A percentile compares a stretch with the other conserved stretches of the same genome.
Evolutionary conservation across 768 basidiomycete genomes (phyloP).

Genomic region (Vararia minispora): DNA sequence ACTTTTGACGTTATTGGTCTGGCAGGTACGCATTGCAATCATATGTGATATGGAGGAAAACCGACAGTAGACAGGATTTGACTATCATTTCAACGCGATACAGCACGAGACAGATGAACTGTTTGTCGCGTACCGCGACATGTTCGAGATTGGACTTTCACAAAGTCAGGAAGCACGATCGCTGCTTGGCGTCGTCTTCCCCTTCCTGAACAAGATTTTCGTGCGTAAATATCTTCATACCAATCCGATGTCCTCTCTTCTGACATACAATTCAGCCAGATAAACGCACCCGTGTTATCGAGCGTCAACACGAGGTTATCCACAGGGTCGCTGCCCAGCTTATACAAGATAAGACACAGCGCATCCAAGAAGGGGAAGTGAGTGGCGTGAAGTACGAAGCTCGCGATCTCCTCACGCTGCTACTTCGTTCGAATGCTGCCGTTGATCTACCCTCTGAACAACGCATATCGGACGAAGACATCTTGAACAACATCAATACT

Average conservation of each 20-base stretch:
- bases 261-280: conserved; percentile 36
- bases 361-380: conserved; percentile 51
- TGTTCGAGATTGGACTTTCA: conserved; percentile 64
- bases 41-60: conserved; percentile 1
- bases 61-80: conserved; percentile 44
- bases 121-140: conserved; percentile 69
- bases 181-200: conserved; percentile 45
- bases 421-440: conserved; percentile 76
- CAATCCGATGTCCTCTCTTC: background rate
- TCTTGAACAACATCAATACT: conserved; percentile 74
- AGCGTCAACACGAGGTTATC: conserved; percentile 49
- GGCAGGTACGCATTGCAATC: conserved; percentile 41
- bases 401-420: background rate
- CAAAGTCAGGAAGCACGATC: conserved; percentile 36
- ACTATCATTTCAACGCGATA: conserved; percentile 76
- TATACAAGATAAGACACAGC: conserved; percentile 67
- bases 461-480: conserved; percentile 75
- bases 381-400: conserved; percentile 36
- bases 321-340: conserved; percentile 57
- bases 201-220: conserved; percentile 39
- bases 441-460: conserved; percentile 54
- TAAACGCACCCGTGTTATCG: conserved; percentile 34
- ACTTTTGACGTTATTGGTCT: conserved; percentile 86
- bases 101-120: conserved; percentile 67
- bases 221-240: conserved; percentile 29